Conservation (phyloP, 176 grass and related monocot species). For the Thinopyrum elongatum region DNA sequence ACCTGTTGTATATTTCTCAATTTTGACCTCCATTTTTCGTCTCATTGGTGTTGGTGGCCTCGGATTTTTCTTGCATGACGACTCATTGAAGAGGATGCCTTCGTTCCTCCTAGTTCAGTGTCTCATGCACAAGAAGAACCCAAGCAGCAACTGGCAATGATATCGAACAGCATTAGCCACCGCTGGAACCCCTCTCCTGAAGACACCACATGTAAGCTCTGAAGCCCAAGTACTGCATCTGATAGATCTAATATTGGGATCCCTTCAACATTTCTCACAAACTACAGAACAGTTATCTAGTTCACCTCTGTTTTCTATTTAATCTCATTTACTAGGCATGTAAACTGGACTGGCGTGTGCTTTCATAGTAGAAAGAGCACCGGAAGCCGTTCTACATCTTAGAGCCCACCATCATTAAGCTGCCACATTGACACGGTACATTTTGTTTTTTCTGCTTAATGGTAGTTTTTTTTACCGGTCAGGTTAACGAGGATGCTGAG, state of each 20-base stretch:
- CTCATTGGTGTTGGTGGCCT: neutral
- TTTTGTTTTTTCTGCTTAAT: neutral
- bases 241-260: neutral
- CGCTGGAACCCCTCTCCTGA: no score
- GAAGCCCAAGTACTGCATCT: no score
- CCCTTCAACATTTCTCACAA: neutral
- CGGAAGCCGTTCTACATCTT: neutral
- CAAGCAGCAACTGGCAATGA: no score
- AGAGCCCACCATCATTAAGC: neutral
- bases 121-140: no score
- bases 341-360: no score
- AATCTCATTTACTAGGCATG: neutral
- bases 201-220: no score
- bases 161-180: no score
- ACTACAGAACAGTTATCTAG: neutral
- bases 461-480: slow-evolving; percentile 32
- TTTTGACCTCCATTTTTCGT: slow-evolving; percentile 8
- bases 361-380: no score
- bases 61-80: slow-evolving; percentile 57
- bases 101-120: no score
- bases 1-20: neutral
- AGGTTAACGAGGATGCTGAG: slow-evolving; percentile 69
- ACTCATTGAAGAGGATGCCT: neutral
- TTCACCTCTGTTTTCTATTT: neutral
- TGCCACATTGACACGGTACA: neutral